phyloP scores from a whole-genome alignment of 2,329 filamentous ascomycete genomes.

The Karstenula rhodostoma region DNA sequence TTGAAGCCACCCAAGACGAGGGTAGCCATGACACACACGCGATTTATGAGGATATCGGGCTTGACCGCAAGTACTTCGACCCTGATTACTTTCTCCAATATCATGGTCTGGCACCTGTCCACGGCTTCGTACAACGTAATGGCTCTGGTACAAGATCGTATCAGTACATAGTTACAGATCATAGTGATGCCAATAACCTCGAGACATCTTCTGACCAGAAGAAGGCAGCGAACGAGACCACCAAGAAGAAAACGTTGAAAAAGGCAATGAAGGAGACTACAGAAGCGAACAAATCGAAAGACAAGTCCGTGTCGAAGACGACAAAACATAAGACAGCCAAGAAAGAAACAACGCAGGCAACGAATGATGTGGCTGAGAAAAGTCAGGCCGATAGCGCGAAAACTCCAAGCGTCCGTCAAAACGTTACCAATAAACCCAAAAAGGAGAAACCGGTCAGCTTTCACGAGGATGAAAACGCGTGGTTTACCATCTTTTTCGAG shows the following conservation, averaged over 20 bases:
- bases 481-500: constrained; percentile 22
- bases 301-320: too few species aligned
- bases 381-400: too few species aligned
- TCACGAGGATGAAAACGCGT: constrained; percentile 22
- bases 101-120: background rate
- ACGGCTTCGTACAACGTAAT: background rate
- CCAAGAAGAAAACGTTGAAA: too few species aligned
- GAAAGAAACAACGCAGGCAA: too few species aligned
- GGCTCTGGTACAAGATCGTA: too few species aligned
- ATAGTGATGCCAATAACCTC: too few species aligned
- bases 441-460: background rate
- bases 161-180: background rate
- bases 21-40: background rate
- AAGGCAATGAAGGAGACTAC: too few species aligned
- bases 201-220: too few species aligned
- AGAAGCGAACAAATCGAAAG: too few species aligned
- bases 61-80: constrained; percentile 9
- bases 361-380: background rate
- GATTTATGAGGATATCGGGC: background rate
- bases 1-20: background rate
- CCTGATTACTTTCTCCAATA: constrained; percentile 1
- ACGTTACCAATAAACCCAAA: background rate
- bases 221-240: too few species aligned
- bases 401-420: too few species aligned
- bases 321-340: too few species aligned